Percentiles rank a stretch among this genome's conserved stretches.
Evolutionary conservation across 352 stramenopile genomes (phyloP).

Genomic region (Hyaloperonospora brassicae): DNA sequence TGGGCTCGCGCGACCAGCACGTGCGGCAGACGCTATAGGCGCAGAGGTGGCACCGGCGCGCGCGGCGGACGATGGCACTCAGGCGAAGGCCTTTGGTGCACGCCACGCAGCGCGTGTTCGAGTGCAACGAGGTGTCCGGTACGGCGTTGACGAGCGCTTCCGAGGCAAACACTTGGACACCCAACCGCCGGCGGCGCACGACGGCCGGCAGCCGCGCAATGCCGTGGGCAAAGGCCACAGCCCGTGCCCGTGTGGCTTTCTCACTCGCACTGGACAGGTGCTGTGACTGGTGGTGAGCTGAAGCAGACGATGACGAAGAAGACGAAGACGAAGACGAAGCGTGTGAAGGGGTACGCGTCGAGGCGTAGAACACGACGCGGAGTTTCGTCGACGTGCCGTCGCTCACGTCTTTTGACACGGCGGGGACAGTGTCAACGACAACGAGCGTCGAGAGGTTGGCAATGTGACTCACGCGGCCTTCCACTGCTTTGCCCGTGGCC

Average conservation of each 20-base stretch:
- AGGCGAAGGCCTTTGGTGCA: constrained; percentile 39
- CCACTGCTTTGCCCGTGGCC: constrained; percentile 21
- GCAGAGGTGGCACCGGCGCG: constrained; percentile 34
- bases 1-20: constrained; percentile 32
- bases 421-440: constrained; percentile 29
- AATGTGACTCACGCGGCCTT: constrained; percentile 35
- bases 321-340: neutral
- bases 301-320: neutral
- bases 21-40: constrained; percentile 39
- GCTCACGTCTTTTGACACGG: constrained; percentile 9
- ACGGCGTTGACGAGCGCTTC: constrained; percentile 3
- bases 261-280: neutral
- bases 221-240: constrained; percentile 21
- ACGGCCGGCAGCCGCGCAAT: constrained; percentile 25
- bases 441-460: constrained; percentile 26
- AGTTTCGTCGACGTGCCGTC: constrained; percentile 11
- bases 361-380: constrained; percentile 29
- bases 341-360: constrained; percentile 2
- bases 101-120: constrained; percentile 34
- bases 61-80: constrained; percentile 16
- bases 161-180: constrained; percentile 25
- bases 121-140: constrained; percentile 8
- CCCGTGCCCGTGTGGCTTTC: constrained; percentile 23
- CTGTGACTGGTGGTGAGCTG: no score
- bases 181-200: constrained; percentile 31